Percentiles rank a stretch among this genome's conserved stretches.
These are phyloP conservation scores for Parafenestella ontariensis DNA, from an alignment of 2,329 filamentous ascomycete species.

Conservation along the genomic window DNA sequence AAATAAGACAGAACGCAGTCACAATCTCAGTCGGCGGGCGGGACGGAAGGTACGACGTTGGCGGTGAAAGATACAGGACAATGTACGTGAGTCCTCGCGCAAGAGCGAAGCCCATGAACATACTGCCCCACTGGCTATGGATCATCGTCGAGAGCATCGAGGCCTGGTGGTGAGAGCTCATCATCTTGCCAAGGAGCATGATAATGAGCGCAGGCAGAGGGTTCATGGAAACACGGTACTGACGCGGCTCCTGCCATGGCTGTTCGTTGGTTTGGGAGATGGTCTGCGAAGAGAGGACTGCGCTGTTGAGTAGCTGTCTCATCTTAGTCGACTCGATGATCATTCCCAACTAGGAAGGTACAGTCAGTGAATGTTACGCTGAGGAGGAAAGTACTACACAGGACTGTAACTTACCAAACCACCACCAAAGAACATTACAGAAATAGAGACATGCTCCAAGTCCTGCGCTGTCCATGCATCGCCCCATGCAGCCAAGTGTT, in stretches of 20 bases:
- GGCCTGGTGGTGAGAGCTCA: slow-evolving; percentile 87
- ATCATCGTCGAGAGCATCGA: slow-evolving; percentile 89
- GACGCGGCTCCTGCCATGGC: slow-evolving; percentile 65
- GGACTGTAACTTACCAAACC: slow-evolving; percentile 70
- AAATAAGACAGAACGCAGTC: slow-evolving; percentile 82
- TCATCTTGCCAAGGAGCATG: slow-evolving; percentile 88
- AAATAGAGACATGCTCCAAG: slow-evolving; percentile 91
- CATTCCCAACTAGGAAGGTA: slow-evolving; percentile 70
- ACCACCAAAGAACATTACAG: slow-evolving; percentile 90
- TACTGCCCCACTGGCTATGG: slow-evolving; percentile 90
- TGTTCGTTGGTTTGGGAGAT: slow-evolving; percentile 47
- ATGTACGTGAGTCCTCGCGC: slow-evolving; percentile 82
- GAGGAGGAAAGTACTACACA: slow-evolving; percentile 10
- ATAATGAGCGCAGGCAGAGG: slow-evolving; percentile 88
- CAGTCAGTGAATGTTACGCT: slow-evolving; percentile 30
- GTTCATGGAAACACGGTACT: slow-evolving; percentile 81
- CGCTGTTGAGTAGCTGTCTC: slow-evolving; percentile 68
- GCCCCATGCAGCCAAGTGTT: slow-evolving; percentile 80
- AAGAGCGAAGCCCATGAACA: slow-evolving; percentile 81
- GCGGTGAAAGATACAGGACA: slow-evolving; percentile 79
- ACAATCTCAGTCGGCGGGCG: slow-evolving; percentile 91
- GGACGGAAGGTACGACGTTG: slow-evolving; percentile 78
- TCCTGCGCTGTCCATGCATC: slow-evolving; percentile 77
- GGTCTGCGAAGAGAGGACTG: slow-evolving; percentile 50
- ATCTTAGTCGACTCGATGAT: slow-evolving; percentile 75